Evolutionary conservation across 176 grass and related monocot species (phyloP).

Genomic region (Guadua angustifolia): DNA sequence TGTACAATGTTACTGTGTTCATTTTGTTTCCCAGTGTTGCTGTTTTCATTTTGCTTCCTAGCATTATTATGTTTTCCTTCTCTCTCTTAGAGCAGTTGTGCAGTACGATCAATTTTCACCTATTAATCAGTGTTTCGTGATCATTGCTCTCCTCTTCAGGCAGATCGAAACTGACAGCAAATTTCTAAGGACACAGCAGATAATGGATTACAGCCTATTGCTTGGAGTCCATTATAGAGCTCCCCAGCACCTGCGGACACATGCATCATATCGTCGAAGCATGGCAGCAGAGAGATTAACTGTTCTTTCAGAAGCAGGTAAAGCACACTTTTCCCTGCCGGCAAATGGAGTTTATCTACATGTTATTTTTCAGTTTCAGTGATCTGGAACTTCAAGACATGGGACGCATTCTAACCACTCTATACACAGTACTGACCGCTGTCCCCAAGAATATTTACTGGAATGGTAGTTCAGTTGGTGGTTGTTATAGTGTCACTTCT

Average conservation of each 20-base stretch:
- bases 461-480: neutral
- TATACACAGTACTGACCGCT: neutral
- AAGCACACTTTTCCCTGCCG: neutral
- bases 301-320: conserved; percentile 86
- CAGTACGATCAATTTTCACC: conserved; percentile 25
- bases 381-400: neutral
- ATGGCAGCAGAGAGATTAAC: conserved; percentile 66
- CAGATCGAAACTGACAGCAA: conserved; percentile 89
- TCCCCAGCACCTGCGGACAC: conserved; percentile 72
- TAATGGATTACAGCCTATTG: conserved; percentile 99
- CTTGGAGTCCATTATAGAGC: conserved; percentile 97
- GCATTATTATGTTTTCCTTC: neutral
- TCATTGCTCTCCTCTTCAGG: conserved; percentile 45
- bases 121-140: neutral
- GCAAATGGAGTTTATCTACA: neutral
- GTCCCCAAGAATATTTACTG: neutral
- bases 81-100: neutral
- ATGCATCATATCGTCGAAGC: conserved; percentile 51
- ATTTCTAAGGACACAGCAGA: conserved; percentile 77
- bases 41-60: neutral
- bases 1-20: neutral
- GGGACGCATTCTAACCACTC: neutral
- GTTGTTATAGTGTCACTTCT: neutral
- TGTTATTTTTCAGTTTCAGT: neutral
- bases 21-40: neutral